Evolutionary conservation across 2,329 filamentous ascomycete genomes (phyloP), one percentile per base, ranked within the genome.

Genomic region (Fusarium sp.): DNA sequence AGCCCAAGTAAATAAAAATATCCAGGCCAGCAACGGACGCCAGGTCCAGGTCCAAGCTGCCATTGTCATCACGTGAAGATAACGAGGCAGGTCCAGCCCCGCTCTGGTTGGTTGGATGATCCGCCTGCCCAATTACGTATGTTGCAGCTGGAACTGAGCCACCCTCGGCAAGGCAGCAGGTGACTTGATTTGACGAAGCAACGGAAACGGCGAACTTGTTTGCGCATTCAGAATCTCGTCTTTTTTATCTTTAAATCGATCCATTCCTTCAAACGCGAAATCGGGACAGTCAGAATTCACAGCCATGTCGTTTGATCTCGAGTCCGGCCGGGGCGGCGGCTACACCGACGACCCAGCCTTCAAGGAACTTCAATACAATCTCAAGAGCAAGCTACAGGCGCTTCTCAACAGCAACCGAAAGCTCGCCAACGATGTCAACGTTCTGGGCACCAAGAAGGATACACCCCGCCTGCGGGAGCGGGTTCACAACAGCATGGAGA

Each of bases 281-380:
- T 64, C 41, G 39, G 16, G 45, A 31, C 56, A 4, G 20, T 5
- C 20, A 31, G 43, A 62, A 67, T 39, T 41, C 33, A 35, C 64
- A 52, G 65, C 20, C 72, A 98, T 98, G 96, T 98, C 96, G 20
- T 98, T 97, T 85, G 94, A 98, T 82, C 88, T 98, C 76, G 96
- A 98, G 86, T 92, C 95, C 76, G 88, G 94, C 72, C 90, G 91
- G 74, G 87, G 91, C 70, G 91, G 93, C 82, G 93, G 93, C 81
- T 99, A 98, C 85, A 88, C 90, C 80, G 97, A 99, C 85, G 95
- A 98, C 82, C 97, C 97, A 61, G 95, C 95, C 75, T 99, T 98
- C 88, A 90, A 94, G 80, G 89, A 90, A 68, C 90, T 97, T 77
- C 94, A 95, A 72, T 92, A 94, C 80, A 89, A 93, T 68, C 90